Conservation (phyloP, 164 flowering plant species). For the Nelumbo lutea region DNA sequence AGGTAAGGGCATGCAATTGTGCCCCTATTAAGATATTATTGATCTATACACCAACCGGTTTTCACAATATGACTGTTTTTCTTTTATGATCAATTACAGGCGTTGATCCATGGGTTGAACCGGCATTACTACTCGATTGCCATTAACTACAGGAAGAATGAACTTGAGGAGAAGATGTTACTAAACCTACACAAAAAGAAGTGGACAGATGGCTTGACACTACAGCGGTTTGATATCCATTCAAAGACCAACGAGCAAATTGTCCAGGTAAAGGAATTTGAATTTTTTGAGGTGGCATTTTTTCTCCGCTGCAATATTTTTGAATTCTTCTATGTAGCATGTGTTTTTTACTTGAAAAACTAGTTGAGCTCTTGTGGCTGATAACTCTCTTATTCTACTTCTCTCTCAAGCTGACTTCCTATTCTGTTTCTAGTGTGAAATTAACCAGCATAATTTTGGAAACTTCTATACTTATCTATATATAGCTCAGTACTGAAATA, state of each 20-base stretch:
- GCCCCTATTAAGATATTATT: background rate
- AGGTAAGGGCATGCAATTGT: slow-evolving; percentile 12
- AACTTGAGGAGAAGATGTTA: slow-evolving; percentile 47
- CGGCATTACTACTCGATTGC: slow-evolving; percentile 96
- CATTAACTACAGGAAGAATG: slow-evolving; percentile 93
- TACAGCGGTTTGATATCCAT: slow-evolving; percentile 25
- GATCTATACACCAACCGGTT: too few relatives aligned
- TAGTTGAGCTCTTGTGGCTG: background rate
- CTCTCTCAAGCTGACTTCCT: too few relatives aligned
- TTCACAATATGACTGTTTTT: background rate
- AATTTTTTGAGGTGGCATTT: background rate
- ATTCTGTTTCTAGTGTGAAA: too few relatives aligned
- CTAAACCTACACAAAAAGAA: slow-evolving; percentile 94
- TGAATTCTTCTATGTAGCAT: too few relatives aligned
- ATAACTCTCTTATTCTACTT: too few relatives aligned
- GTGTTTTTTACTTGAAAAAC: too few relatives aligned
- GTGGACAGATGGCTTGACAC: slow-evolving; percentile 84
- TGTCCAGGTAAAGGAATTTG: slow-evolving; percentile 55
- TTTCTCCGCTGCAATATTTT: too few relatives aligned
- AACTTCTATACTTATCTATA: background rate
- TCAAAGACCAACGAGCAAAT: slow-evolving; percentile 35
- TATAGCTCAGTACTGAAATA: background rate
- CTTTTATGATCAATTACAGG: slow-evolving; percentile 35
- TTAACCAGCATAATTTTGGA: background rate
- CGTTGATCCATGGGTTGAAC: slow-evolving; percentile 89